These are phyloP conservation scores for Coelastrella sp. DNA, from an alignment of 139 green algal genomes.

Conservation along the genomic window DNA sequence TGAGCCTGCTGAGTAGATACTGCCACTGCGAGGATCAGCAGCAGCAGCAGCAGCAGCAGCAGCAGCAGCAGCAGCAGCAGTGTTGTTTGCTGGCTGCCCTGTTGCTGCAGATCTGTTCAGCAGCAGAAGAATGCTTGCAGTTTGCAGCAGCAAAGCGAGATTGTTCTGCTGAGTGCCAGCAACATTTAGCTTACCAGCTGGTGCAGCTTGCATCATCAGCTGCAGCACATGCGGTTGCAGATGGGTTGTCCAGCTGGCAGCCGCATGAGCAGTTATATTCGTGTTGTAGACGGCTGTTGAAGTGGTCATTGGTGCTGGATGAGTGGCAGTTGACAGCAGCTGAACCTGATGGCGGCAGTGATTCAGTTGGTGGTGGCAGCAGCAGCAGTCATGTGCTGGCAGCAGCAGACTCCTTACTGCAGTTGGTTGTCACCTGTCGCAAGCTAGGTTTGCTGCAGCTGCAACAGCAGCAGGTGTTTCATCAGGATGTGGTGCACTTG, in stretches of 20 bases:
- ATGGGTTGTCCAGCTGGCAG: background rate
- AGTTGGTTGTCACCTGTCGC: background rate
- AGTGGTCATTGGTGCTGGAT: background rate
- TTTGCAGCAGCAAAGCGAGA: background rate
- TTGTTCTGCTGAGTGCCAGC: background rate
- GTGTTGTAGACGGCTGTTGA: background rate
- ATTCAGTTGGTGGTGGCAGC: background rate
- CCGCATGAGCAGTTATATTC: background rate
- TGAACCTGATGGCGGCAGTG: background rate
- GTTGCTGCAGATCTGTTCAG: background rate
- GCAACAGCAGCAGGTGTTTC: background rate
- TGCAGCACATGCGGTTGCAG: background rate
- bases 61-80: background rate
- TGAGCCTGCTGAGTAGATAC: background rate
- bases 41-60: background rate
- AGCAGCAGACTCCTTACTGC: background rate
- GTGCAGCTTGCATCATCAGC: background rate
- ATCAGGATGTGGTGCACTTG: background rate
- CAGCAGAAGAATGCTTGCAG: background rate
- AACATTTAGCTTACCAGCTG: background rate
- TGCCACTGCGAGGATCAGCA: background rate
- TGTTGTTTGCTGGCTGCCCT: background rate
- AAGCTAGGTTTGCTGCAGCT: background rate
- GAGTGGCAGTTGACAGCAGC: background rate
- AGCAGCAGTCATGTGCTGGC: background rate